Evolutionary conservation across 257 asterid species (phyloP).

Genomic region (Ajuga chamaepitys): DNA sequence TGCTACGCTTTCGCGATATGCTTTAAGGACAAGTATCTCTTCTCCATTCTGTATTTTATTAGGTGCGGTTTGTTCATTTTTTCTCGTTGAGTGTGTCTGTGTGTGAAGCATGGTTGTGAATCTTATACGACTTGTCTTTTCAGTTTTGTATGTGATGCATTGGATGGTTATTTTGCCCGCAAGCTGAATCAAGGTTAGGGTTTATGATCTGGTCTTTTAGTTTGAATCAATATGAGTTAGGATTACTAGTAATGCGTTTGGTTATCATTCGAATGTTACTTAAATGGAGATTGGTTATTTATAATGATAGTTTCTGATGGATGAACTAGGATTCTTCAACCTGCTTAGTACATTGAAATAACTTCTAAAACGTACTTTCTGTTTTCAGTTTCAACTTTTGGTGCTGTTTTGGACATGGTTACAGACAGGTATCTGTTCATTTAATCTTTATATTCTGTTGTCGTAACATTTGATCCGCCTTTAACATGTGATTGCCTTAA

Average conservation of each 20-base stretch:
- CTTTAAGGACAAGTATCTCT: slow-evolving; percentile 67
- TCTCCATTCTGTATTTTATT: slow-evolving; percentile 74
- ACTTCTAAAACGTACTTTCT: slow-evolving; percentile 14
- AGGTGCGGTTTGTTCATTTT: slow-evolving; percentile 34
- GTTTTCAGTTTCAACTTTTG: slow-evolving; percentile 87
- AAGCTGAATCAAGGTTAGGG: slow-evolving; percentile 88
- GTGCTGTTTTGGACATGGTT: slow-evolving; percentile 97
- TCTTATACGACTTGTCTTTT: slow-evolving; percentile 7
- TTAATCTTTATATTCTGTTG: slow-evolving; percentile 2
- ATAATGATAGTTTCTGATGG: slow-evolving; percentile 11
- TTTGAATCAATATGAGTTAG: slow-evolving; percentile 6
- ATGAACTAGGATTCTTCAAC: slow-evolving; percentile 10
- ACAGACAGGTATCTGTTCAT: slow-evolving; percentile 71
- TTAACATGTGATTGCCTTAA: background rate
- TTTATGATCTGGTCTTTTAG: slow-evolving; percentile 11
- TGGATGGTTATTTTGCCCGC: slow-evolving; percentile 99
- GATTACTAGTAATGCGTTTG: background rate
- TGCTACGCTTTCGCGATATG: slow-evolving; percentile 84
- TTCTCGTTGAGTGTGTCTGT: background rate
- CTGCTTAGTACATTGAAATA: slow-evolving; percentile 6
- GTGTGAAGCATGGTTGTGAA: slow-evolving; percentile 13
- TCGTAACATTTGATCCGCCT: background rate
- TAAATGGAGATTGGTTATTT: background rate
- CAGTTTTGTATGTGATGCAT: slow-evolving; percentile 95
- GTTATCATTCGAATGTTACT: background rate